A percentile compares a stretch with the other conserved stretches of the same genome.
These are phyloP conservation scores for Solanum dulcamara DNA, from an alignment of 257 asterid species.

Conservation along the genomic window DNA sequence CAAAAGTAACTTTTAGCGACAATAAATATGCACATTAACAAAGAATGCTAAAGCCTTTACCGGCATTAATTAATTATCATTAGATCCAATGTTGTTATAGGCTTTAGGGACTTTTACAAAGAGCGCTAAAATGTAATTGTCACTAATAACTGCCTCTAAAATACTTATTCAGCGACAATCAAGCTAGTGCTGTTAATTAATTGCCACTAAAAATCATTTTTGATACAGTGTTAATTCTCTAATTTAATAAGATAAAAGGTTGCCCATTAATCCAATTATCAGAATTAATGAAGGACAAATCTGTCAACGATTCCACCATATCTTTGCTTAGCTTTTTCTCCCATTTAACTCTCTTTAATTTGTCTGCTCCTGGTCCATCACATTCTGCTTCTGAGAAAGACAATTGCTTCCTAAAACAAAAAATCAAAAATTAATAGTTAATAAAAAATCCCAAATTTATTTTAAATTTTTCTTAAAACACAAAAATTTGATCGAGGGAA, in stretches of 20 bases:
- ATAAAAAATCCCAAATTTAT: no score
- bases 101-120: background rate
- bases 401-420: background rate
- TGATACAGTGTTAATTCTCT: background rate
- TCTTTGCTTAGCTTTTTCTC: background rate
- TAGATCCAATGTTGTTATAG: background rate
- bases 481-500: background rate
- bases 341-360: conserved; percentile 39
- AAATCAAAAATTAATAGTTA: background rate
- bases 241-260: conserved; percentile 14
- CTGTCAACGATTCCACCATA: conserved; percentile 8
- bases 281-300: conserved; percentile 29
- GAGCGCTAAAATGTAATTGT: background rate
- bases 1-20: no score
- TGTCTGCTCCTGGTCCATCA: conserved; percentile 6
- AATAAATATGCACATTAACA: background rate
- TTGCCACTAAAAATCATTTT: no score
- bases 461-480: background rate
- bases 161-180: no score
- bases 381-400: conserved; percentile 4
- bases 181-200: no score
- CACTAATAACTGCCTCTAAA: background rate
- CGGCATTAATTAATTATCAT: background rate
- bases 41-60: background rate
- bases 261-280: conserved; percentile 32